Evolutionary conservation across 768 basidiomycete genomes (phyloP).

Genomic region (Phaeolepiota aurea): DNA sequence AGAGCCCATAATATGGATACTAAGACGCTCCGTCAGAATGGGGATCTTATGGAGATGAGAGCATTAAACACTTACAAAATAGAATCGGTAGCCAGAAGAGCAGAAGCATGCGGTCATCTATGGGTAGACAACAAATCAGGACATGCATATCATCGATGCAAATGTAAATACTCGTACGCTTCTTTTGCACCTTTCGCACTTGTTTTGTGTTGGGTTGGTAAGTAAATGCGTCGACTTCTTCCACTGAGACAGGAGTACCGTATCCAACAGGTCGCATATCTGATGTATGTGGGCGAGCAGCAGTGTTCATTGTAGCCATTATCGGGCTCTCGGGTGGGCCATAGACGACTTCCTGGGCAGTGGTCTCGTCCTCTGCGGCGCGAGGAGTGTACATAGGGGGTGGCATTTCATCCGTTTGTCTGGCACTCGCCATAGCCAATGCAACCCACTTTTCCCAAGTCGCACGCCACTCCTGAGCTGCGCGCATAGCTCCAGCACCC

Average conservation of each 20-base stretch:
- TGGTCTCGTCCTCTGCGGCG: slow-evolving; percentile 18
- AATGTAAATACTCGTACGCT: slow-evolving; percentile 48
- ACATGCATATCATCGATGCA: background rate
- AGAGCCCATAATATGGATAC: slow-evolving; percentile 59
- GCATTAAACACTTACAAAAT: slow-evolving; percentile 44
- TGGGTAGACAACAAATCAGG: slow-evolving; percentile 1
- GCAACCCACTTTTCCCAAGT: slow-evolving; percentile 76
- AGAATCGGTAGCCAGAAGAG: slow-evolving; percentile 85
- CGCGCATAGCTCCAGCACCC: slow-evolving; percentile 34
- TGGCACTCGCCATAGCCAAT: slow-evolving; percentile 40
- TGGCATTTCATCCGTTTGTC: slow-evolving; percentile 43
- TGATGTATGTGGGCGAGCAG: slow-evolving; percentile 14
- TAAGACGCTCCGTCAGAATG: slow-evolving; percentile 14
- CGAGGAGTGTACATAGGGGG: slow-evolving; percentile 72
- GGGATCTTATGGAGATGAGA: slow-evolving; percentile 1
- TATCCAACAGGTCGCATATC: slow-evolving; percentile 37
- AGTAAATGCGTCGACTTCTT: slow-evolving; percentile 61
- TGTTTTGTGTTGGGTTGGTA: slow-evolving; percentile 48
- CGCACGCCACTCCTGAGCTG: slow-evolving; percentile 56
- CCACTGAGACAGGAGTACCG: slow-evolving; percentile 42
- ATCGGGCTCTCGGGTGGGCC: background rate
- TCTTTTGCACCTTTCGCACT: slow-evolving; percentile 46
- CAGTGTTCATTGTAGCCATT: slow-evolving; percentile 10
- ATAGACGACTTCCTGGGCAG: slow-evolving; percentile 3
- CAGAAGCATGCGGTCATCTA: slow-evolving; percentile 80